Evolutionary conservation across 1,284 basidiomycete genomes (phyloP), one percentile per base, ranked within the genome.

Genomic region (Cryptococcus sp.): DNA sequence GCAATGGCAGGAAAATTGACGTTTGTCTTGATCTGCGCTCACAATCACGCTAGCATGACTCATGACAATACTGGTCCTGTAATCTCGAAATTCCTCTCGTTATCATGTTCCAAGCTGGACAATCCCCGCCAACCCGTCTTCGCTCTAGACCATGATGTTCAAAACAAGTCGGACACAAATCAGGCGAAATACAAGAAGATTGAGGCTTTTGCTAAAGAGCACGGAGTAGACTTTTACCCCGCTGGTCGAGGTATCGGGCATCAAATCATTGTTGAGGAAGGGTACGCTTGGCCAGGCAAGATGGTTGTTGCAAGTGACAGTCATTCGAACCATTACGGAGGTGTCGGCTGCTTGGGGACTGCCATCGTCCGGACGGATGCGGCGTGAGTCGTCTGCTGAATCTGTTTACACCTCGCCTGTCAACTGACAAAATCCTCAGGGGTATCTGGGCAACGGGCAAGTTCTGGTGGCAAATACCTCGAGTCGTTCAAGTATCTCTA

Each of bases 381-480:
- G 37, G 76, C 77, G 66, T 79, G 55, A 73, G 68, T 71, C 15
- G 22, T 29, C 29, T 29, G 5, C 15, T 13, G n/a, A 19, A 20
- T 26, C 29, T 3, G 16, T 8, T 34, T n/a, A 19, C 37, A 37
- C 34, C n/a, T 16, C 22, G 19, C 10, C 1, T 22, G 17, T n/a
- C 29, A 37, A 4, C 26, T 51, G 20, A 48, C 54, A 57, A 29
- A 57, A 22, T 10, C 16, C 17, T 2, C 61, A 78, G 63, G 70
- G 94, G 95, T 2, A 86, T 99, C 19, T 99, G 95, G 95, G 93
- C 96, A 3, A 99, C 96, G 0, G 93, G 95, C 44, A 93, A 93
- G 79, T 99, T 96, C 4, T 99, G 95, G 95, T 99, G 95, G 96
- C 95, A 99, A 81, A 89, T 99, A 25, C 95, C 95, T 6, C 86